Base-by-base conservation (phyloP, 164 flowering plant genomes). In the Protea cynaroides region DNA sequence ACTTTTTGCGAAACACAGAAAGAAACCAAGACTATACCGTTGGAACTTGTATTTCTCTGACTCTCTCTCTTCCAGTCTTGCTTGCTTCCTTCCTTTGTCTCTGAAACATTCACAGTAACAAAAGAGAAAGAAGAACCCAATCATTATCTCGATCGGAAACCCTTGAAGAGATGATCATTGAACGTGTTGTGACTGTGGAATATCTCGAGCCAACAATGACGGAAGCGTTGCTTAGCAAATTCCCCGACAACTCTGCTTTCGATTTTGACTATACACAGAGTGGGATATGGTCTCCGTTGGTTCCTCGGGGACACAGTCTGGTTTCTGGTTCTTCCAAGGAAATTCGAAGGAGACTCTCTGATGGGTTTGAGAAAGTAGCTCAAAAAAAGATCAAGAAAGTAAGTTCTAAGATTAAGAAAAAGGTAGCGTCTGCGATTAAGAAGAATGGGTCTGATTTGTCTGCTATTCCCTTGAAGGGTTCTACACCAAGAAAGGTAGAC, bases 211-310 rank as follows among this genome's bases (percentile, higher is more conserved):
- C 84, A 10, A 60, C 80, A 25, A 86, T 85, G 88, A 78, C 87
- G 7, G 67, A 44, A 46, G 84, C 82, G 54, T 90, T 92, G 29
- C 87, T 87, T 71, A 58, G 76, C 70, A 92, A 89, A 53, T 92
- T 83, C 71, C 96, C 97, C 7, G 94, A 92, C 70, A 79, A 78
- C 65, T 86, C 96, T 0, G 81, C 85, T 37, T 84, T 75, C 71
- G 97, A 82, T 64, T 92, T 92, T 76, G 88, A 92, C 74, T 92
- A 92, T 77, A 29, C 87, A 0, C 92, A 92, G 81, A 92, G 97
- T 69, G 84, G 90, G 18, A 77, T 92, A 38, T 92, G 96, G 96
- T 92, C 97, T 36, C 97, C 97, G 13, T 61, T 88, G 34, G 65
- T 82, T 63, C 88, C 83, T 61, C 81, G 83, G 5, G 18, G 29